These are phyloP conservation scores for Plasmodium adleri DNA, from an alignment of 169 alveolate genomes.

Conservation along the genomic window DNA sequence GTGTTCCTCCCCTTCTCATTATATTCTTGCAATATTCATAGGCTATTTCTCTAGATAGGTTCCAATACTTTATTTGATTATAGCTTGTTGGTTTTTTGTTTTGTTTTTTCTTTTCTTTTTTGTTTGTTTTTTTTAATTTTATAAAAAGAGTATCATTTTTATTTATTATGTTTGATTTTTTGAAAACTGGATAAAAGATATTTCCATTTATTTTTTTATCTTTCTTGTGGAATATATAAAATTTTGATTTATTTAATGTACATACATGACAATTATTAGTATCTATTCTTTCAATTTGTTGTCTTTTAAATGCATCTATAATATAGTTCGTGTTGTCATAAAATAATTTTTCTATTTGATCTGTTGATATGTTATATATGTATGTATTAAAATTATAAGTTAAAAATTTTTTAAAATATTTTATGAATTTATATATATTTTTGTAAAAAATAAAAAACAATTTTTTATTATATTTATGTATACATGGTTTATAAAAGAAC, in stretches of 20 bases:
- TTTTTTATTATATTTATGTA: no score
- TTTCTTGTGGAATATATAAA: constrained; percentile 19
- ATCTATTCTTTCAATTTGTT: not conserved
- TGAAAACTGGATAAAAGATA: constrained; percentile 12
- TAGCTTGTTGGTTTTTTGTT: constrained; percentile 20
- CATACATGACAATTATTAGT: not conserved
- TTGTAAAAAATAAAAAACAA: constrained; percentile 14
- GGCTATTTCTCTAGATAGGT: constrained; percentile 49
- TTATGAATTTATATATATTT: constrained; percentile 1
- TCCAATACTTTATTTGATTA: constrained; percentile 58
- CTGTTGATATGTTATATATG: constrained; percentile 29
- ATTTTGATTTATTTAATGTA: constrained; percentile 4
- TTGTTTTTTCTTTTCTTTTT: constrained; percentile 3
- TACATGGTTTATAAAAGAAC: no score
- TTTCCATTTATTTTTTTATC: constrained; percentile 2
- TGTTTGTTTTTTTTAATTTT: constrained; percentile 5
- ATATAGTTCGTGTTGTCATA: not conserved
- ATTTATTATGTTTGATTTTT: constrained; percentile 3
- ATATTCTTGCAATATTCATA: constrained; percentile 23
- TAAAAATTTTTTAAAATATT: constrained; percentile 20
- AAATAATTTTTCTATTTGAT: constrained; percentile 45
- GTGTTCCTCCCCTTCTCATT: not conserved
- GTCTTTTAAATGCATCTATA: not conserved
- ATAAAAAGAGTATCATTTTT: not conserved
- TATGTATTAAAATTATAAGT: not conserved